phyloP scores from a whole-genome alignment of 2,329 filamentous ascomycete genomes.

The Chalaropsis thielavioides region DNA sequence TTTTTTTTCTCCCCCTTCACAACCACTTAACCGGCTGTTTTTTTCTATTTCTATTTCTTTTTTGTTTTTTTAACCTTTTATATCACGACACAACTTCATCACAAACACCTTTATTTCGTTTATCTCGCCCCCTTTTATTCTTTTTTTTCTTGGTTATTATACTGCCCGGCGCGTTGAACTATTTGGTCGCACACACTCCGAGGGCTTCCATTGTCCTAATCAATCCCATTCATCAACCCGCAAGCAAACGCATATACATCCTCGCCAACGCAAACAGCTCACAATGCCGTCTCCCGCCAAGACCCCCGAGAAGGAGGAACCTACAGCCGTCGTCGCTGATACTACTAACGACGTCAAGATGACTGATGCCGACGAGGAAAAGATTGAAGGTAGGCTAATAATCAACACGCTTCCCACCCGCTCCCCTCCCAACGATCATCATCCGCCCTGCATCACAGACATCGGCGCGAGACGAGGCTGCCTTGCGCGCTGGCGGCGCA shows the following conservation, averaged over 20 bases:
- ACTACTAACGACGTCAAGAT: constrained; percentile 21
- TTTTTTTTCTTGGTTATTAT: constrained; percentile 6
- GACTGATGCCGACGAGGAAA: constrained; percentile 20
- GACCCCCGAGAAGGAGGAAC: constrained; percentile 19
- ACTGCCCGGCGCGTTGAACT: neutral
- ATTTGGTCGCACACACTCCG: neutral
- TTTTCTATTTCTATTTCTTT: neutral
- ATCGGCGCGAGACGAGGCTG: neutral
- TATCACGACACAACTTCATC: neutral
- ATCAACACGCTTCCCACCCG: neutral
- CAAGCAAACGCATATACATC: neutral
- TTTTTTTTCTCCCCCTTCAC: constrained; percentile 4
- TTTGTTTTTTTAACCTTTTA: neutral
- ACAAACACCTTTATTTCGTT: neutral
- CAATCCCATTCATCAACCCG: neutral
- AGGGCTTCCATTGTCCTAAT: constrained; percentile 5
- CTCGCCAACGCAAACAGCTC: neutral
- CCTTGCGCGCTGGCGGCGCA: constrained; percentile 1
- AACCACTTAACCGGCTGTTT: neutral
- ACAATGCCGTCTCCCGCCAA: constrained; percentile 18
- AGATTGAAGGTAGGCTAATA: constrained; percentile 19
- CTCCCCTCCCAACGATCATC: neutral
- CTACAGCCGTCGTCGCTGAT: constrained; percentile 13
- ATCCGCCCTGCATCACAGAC: neutral
- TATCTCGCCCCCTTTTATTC: neutral